Evolutionary conservation across 352 stramenopile species (phyloP).

Genomic region (Pythium phragmiticola): DNA sequence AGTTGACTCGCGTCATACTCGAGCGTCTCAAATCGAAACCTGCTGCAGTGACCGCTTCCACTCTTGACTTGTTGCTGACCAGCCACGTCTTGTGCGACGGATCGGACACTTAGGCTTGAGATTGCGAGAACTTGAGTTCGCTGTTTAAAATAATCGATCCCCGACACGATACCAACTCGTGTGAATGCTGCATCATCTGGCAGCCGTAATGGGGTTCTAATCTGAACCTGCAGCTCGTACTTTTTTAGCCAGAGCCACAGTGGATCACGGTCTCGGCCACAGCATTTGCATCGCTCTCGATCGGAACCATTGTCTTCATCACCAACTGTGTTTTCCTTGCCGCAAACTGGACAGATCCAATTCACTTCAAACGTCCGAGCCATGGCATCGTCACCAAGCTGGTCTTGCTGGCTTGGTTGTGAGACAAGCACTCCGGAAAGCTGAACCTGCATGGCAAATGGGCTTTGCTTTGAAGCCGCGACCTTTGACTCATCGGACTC

Average conservation of each 20-base stretch:
- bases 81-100: not conserved
- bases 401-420: not conserved
- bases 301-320: not conserved
- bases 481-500: conserved; percentile 1
- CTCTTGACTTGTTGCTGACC: not conserved
- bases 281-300: conserved; percentile 10
- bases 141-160: conserved; percentile 10
- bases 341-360: conserved; percentile 20
- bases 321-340: conserved; percentile 7
- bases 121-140: conserved; percentile 8
- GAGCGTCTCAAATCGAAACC: conserved; percentile 19
- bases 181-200: conserved; percentile 13
- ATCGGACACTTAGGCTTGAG: not conserved
- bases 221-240: conserved; percentile 5
- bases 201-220: conserved; percentile 6
- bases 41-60: conserved; percentile 8
- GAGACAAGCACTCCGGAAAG: conserved; percentile 4
- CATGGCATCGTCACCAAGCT: not conserved
- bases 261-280: conserved; percentile 15
- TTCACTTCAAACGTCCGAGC: not conserved
- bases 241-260: conserved; percentile 13
- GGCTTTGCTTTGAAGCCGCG: conserved; percentile 1
- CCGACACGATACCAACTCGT: conserved; percentile 12
- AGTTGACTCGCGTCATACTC: conserved; percentile 32
- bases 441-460: conserved; percentile 7